Conservation (phyloP, 23 red algal genomes). For the Rhodosorus marinus region DNA sequence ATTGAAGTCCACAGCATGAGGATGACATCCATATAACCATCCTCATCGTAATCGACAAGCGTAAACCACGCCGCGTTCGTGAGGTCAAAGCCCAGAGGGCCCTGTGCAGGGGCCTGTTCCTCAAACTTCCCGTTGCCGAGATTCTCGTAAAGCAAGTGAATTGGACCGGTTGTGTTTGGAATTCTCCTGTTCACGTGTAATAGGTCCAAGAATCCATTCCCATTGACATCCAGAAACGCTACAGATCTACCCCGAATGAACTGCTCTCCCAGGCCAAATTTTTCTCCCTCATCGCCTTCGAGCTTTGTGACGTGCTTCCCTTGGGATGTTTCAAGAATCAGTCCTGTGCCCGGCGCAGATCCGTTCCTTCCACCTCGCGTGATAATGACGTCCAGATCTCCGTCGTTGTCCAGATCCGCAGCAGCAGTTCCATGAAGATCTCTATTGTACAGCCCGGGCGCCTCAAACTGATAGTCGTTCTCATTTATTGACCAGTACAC, state of each 20-base stretch:
- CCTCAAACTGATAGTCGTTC: too few species aligned
- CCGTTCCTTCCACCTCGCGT: neutral
- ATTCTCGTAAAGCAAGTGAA: constrained; percentile 25
- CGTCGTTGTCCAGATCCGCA: neutral
- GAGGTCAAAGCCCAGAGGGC: too few species aligned
- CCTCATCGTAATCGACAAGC: too few species aligned
- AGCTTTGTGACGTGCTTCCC: too few species aligned
- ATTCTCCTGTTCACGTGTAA: neutral
- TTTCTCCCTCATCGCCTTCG: too few species aligned
- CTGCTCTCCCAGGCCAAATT: neutral
- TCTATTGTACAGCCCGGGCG: neutral
- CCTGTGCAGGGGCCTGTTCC: too few species aligned
- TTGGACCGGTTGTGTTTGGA: too few species aligned
- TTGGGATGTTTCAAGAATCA: too few species aligned
- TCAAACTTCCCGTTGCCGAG: neutral
- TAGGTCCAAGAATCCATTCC: neutral
- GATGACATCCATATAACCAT: too few species aligned
- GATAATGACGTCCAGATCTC: neutral
- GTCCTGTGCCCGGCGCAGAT: neutral
- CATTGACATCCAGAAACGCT: neutral
- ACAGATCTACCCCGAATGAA: neutral
- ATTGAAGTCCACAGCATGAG: too few species aligned
- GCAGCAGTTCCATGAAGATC: neutral
- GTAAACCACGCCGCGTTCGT: too few species aligned
- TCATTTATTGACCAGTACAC: too few species aligned